Base-by-base conservation (phyloP, 2,329 filamentous ascomycete species). In the Aspergillus brunneoviolaceus region DNA sequence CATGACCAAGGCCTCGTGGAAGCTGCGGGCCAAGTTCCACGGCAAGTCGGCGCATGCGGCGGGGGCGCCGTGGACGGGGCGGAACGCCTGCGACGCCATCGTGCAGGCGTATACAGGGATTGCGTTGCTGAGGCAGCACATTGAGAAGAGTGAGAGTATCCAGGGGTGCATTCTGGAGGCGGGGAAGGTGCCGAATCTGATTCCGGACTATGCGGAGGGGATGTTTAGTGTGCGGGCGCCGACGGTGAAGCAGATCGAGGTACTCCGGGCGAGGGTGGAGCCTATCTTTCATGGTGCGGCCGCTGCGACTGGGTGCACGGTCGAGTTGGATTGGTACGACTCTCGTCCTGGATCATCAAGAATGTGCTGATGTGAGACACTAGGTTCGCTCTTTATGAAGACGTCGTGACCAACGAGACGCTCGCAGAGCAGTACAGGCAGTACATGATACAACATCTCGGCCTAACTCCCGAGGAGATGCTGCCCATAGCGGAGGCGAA, bases 281-380 rank as follows among this genome's bases (percentile, higher is more conserved):
- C 21, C 21, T 21, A 42, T 53, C 21, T 53, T 53, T 11, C 14
- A 45, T 19, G 51, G 51, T 1, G 51, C 35, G 3, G 51, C 51
- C 0, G 51, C 2, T 23, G 35, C 51, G 23, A 53, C 51, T 11
- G 51, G 51, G 0, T 53, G 51, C 27, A 53, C 19, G 14, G 51
- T 53, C 16, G 51, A 53, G n/a, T 27, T 53, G 51, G 35, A 53
- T 6, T 53, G 51, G 58, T n/a, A 56, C 23, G 42, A 58, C 27
- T 58, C 31, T 27, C 53, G 10, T 47, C 42, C 29, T 51, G 54
- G 16, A 29, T 10, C n/a, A 16, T 4, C 1, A 23, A 4, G 31
- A 9, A 1, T 10, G 33, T 25, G 11, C 51, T 53, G 27, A 53
- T 21, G 14, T 6, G 27, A 23, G 33, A 19, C 1, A 6, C 9